phyloP scores from a whole-genome alignment of 2,329 filamentous ascomycete species.

The Ploettnerulaceae sp. region DNA sequence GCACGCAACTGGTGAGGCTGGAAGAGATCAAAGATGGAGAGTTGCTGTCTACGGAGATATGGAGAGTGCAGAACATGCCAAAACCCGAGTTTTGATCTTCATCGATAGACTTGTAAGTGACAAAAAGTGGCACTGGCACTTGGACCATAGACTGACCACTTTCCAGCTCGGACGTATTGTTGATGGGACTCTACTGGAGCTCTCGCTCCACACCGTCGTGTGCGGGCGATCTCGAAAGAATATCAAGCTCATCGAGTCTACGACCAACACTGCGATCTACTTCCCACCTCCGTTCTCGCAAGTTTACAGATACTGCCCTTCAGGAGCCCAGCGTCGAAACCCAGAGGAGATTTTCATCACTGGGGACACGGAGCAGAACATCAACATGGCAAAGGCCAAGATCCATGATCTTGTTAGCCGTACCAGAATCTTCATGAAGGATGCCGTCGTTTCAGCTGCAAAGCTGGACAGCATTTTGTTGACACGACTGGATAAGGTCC shows the following conservation, averaged over 20 bases:
- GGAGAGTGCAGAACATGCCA: slow-evolving; percentile 92
- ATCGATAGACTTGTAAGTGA: slow-evolving; percentile 56
- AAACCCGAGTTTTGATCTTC: slow-evolving; percentile 92
- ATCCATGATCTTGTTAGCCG: slow-evolving; percentile 78
- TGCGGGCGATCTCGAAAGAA: slow-evolving; percentile 94
- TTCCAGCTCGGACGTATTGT: slow-evolving; percentile 65
- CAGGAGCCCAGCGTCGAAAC: slow-evolving; percentile 73
- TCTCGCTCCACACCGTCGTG: slow-evolving; percentile 84
- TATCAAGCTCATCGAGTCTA: slow-evolving; percentile 95
- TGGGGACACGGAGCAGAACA: slow-evolving; percentile 77
- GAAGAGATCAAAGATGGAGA: slow-evolving; percentile 81
- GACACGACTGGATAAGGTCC: slow-evolving; percentile 88
- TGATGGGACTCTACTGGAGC: slow-evolving; percentile 75
- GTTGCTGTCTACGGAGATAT: slow-evolving; percentile 94
- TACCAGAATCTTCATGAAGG: slow-evolving; percentile 84
- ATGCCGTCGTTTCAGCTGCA: slow-evolving; percentile 80
- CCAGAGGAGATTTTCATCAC: slow-evolving; percentile 94
- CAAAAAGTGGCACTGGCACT: background rate
- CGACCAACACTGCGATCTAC: slow-evolving; percentile 94
- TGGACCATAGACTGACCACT: slow-evolving; percentile 37
- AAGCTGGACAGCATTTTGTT: slow-evolving; percentile 95
- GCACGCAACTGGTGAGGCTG: slow-evolving; percentile 71
- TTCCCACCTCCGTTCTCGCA: slow-evolving; percentile 92
- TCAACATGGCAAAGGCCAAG: slow-evolving; percentile 84
- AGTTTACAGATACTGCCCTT: slow-evolving; percentile 84